These are phyloP conservation scores for Schwanniomyces vanrijiae DNA, from an alignment of 805 yeast genomes.

Conservation along the genomic window DNA sequence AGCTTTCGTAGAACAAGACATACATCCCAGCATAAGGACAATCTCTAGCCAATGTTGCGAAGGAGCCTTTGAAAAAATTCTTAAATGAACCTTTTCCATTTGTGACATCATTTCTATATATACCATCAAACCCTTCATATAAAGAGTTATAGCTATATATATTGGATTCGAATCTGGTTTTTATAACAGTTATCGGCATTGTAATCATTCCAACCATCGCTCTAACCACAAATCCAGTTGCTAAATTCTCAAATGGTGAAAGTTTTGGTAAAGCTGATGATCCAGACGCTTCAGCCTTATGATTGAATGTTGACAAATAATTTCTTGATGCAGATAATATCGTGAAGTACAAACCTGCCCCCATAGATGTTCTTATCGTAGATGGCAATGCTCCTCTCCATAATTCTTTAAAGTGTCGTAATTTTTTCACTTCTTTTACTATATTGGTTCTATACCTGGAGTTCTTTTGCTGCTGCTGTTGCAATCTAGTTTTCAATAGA, in stretches of 20 bases:
- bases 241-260: slow-evolving; percentile 64
- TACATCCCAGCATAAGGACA: slow-evolving; percentile 97
- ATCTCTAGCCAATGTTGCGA: slow-evolving; percentile 85
- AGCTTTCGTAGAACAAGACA: slow-evolving; percentile 78
- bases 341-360: slow-evolving; percentile 84
- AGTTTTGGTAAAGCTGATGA: slow-evolving; percentile 61
- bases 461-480: slow-evolving; percentile 33
- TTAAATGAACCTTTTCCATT: slow-evolving; percentile 34
- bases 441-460: slow-evolving; percentile 27
- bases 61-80: slow-evolving; percentile 85
- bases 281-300: slow-evolving; percentile 1
- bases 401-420: slow-evolving; percentile 46
- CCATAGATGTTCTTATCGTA: slow-evolving; percentile 84
- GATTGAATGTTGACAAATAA: slow-evolving; percentile 37
- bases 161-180: slow-evolving; percentile 86
- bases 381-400: slow-evolving; percentile 97
- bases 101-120: slow-evolving; percentile 35
- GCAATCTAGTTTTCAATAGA: slow-evolving; percentile 82
- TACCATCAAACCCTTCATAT: slow-evolving; percentile 56
- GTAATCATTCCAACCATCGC: slow-evolving; percentile 81
- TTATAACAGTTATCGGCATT: slow-evolving; percentile 92
- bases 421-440: slow-evolving; percentile 42
- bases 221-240: slow-evolving; percentile 77
- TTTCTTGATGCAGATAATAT: slow-evolving; percentile 64
- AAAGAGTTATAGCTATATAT: slow-evolving; percentile 69